These are phyloP conservation scores for Ogataea glucozyma DNA, from an alignment of 805 yeast species.

Conservation along the genomic window DNA sequence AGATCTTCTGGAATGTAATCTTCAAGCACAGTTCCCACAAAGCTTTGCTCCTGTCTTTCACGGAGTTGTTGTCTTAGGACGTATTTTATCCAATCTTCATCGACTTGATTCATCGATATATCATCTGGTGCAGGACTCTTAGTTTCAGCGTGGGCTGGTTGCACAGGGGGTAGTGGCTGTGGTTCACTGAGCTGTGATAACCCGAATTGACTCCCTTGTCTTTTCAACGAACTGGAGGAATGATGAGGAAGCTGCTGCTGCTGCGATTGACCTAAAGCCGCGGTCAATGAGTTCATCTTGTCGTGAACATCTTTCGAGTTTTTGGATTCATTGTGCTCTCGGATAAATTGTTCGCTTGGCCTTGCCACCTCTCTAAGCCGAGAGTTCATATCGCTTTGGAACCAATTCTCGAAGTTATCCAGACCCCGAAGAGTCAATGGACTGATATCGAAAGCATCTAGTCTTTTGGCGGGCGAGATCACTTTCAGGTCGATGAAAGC, in stretches of 20 bases:
- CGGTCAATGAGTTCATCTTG: conserved; percentile 36
- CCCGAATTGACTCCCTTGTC: conserved; percentile 16
- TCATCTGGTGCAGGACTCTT: conserved; percentile 1
- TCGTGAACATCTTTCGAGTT: conserved; percentile 27
- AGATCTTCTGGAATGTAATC: conserved; percentile 32
- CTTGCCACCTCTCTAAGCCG: conserved; percentile 42
- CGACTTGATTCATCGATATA: conserved; percentile 21
- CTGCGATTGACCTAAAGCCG: conserved; percentile 35
- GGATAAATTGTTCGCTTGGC: conserved; percentile 31
- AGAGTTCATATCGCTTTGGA: conserved; percentile 45
- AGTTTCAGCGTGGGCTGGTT: too few species aligned
- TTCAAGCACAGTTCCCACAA: conserved; percentile 30
- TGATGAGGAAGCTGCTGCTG: conserved; percentile 20
- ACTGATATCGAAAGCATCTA: conserved; percentile 57
- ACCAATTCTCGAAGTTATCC: conserved; percentile 57
- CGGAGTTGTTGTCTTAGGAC: conserved; percentile 31
- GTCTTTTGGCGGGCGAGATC: conserved; percentile 54
- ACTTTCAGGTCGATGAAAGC: conserved; percentile 67
- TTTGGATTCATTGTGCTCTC: conserved; percentile 24
- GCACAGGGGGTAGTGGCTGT: too few species aligned
- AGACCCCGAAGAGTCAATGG: conserved; percentile 49
- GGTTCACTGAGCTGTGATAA: conserved; percentile 5
- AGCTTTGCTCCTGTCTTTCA: conserved; percentile 28
- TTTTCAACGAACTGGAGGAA: conserved; percentile 13
- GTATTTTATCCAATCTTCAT: conserved; percentile 38